Percentiles rank a stretch among this genome's conserved stretches.
Conservation (phyloP, 176 grass and related monocot genomes). For the Cocos nucifera region DNA sequence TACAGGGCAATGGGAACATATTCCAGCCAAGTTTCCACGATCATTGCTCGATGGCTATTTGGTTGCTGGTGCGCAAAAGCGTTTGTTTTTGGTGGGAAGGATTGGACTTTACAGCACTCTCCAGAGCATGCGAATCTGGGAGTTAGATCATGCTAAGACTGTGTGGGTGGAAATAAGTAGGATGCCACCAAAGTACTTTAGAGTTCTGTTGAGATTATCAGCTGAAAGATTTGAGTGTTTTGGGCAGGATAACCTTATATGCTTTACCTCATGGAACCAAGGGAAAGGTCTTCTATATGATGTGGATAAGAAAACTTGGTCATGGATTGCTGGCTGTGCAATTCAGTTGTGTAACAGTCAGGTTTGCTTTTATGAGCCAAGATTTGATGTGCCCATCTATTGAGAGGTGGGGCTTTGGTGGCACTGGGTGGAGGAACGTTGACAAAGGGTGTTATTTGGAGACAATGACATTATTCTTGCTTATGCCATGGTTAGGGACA, state of each 20-base stretch:
- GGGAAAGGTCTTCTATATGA: conserved; percentile 89
- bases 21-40: conserved; percentile 86
- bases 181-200: conserved; percentile 90
- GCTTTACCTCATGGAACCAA: conserved; percentile 98
- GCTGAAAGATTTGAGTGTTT: conserved; percentile 98
- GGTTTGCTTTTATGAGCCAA: conserved; percentile 88
- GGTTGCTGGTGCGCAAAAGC: conserved; percentile 60
- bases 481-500: too few species aligned
- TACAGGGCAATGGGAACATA: conserved; percentile 66
- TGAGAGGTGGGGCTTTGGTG: conserved; percentile 7
- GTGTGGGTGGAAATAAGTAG: conserved; percentile 84
- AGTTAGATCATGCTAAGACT: conserved; percentile 80
- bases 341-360: conserved; percentile 91
- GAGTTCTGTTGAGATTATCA: conserved; percentile 72
- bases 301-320: conserved; percentile 85
- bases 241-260: conserved; percentile 94
- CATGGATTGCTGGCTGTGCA: conserved; percentile 73
- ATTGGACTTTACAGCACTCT: conserved; percentile 88
- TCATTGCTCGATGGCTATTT: conserved; percentile 91
- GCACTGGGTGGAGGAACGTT: neutral
- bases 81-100: conserved; percentile 76
- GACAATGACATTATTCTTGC: neutral
- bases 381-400: conserved; percentile 58
- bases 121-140: conserved; percentile 97
- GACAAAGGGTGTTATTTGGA: neutral